These are phyloP conservation scores for Aspergillus kassunensis DNA, from an alignment of 495 filamentous ascomycete genomes.

Conservation along the genomic window DNA sequence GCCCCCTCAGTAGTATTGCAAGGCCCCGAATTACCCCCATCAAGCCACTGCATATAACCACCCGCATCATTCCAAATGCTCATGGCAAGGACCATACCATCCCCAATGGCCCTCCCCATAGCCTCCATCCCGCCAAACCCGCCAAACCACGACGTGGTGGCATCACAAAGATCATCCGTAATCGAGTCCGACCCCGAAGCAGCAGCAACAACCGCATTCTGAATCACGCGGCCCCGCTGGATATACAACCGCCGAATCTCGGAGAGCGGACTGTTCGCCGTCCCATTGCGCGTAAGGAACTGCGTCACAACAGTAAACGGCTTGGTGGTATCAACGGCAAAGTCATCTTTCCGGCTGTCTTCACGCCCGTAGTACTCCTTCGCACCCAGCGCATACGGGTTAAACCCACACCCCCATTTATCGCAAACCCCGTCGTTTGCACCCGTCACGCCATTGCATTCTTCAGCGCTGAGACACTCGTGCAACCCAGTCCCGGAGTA, in stretches of 20 bases:
- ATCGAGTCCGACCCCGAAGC: constrained; percentile 21
- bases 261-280: constrained; percentile 39
- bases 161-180: constrained; percentile 23
- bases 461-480: constrained; percentile 43
- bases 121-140: constrained; percentile 25
- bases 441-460: constrained; percentile 30
- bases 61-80: constrained; percentile 59
- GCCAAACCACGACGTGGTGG: constrained; percentile 12
- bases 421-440: constrained; percentile 27
- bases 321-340: constrained; percentile 54
- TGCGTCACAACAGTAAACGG: constrained; percentile 66
- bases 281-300: constrained; percentile 52
- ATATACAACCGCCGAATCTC: constrained; percentile 61
- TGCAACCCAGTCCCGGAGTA: constrained; percentile 34
- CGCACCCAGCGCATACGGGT: constrained; percentile 57
- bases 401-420: constrained; percentile 61
- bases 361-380: constrained; percentile 49
- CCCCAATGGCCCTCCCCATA: constrained; percentile 35
- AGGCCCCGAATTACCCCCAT: constrained; percentile 52
- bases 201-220: constrained; percentile 24
- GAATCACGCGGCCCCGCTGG: constrained; percentile 54
- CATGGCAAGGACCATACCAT: constrained; percentile 65
- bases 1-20: constrained; percentile 47
- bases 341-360: constrained; percentile 37
- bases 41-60: constrained; percentile 63